A percentile compares a stretch with the other conserved stretches of the same genome.
Conservation (phyloP, 768 basidiomycete species). For the Imleria badia region DNA sequence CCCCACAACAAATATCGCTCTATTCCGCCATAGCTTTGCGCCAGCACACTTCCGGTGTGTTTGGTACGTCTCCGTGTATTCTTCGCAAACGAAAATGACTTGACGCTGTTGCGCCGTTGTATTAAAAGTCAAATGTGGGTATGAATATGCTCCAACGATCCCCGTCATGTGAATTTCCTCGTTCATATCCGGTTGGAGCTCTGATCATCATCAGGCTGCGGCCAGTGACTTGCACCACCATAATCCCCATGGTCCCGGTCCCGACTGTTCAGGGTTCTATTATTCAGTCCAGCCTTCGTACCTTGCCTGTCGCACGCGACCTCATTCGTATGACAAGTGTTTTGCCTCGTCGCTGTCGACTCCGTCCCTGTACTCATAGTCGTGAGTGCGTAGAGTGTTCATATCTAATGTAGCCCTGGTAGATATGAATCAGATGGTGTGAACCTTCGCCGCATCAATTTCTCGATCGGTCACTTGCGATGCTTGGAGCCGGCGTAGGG, state of each 20-base stretch:
- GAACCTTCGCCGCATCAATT: neutral
- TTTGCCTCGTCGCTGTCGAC: neutral
- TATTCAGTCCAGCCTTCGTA: neutral
- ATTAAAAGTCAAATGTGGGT: neutral
- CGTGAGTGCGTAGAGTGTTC: neutral
- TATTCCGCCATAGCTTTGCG: neutral
- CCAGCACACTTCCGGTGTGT: neutral
- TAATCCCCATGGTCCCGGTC: neutral
- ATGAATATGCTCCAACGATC: neutral
- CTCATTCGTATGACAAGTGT: neutral
- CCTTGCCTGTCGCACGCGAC: too few species aligned
- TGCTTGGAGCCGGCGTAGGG: neutral
- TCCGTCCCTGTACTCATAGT: neutral
- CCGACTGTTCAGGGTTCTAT: constrained; percentile 2
- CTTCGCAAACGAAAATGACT: neutral
- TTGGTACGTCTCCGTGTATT: neutral
- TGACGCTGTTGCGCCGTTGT: neutral
- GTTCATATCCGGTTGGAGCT: constrained; percentile 8
- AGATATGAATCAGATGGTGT: neutral
- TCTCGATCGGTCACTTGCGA: constrained; percentile 7
- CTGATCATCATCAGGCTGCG: constrained; percentile 3
- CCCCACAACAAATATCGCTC: neutral
- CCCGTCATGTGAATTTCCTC: neutral
- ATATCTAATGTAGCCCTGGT: neutral
- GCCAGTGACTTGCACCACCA: neutral